These are phyloP conservation scores for Pyrus communis DNA, from an alignment of 306 rosid species.

Conservation along the genomic window DNA sequence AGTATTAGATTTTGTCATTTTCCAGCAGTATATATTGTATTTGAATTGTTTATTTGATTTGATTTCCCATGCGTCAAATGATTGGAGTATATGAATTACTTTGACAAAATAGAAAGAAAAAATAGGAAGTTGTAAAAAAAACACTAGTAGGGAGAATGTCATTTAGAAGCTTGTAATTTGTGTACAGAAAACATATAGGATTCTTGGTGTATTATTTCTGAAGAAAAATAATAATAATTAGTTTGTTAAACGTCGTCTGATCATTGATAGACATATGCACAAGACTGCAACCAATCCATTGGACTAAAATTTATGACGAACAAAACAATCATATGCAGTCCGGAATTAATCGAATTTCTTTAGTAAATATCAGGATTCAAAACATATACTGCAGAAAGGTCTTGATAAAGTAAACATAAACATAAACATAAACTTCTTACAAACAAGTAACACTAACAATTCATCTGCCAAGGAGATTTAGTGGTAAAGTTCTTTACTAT, in stretches of 20 bases:
- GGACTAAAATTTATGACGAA: neutral
- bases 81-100: neutral
- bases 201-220: too few relatives aligned
- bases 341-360: neutral
- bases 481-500: too few relatives aligned
- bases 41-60: slow-evolving; percentile 2
- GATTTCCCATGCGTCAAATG: neutral
- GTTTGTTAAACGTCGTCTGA: too few relatives aligned
- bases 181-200: slow-evolving; percentile 23
- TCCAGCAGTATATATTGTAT: neutral
- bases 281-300: too few relatives aligned
- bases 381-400: neutral
- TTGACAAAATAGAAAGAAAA: neutral
- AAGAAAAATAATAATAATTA: too few relatives aligned
- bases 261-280: neutral
- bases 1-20: too few relatives aligned
- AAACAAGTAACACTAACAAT: too few relatives aligned
- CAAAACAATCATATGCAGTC: too few relatives aligned
- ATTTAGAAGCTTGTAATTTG: slow-evolving; percentile 19
- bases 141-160: too few relatives aligned
- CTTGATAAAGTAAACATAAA: too few relatives aligned
- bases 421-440: too few relatives aligned
- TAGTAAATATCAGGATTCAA: neutral
- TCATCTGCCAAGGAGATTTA: too few relatives aligned
- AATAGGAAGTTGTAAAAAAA: neutral